These are phyloP conservation scores for Pyrenophora teres DNA, from an alignment of 2,329 filamentous ascomycete genomes.

Conservation along the genomic window DNA sequence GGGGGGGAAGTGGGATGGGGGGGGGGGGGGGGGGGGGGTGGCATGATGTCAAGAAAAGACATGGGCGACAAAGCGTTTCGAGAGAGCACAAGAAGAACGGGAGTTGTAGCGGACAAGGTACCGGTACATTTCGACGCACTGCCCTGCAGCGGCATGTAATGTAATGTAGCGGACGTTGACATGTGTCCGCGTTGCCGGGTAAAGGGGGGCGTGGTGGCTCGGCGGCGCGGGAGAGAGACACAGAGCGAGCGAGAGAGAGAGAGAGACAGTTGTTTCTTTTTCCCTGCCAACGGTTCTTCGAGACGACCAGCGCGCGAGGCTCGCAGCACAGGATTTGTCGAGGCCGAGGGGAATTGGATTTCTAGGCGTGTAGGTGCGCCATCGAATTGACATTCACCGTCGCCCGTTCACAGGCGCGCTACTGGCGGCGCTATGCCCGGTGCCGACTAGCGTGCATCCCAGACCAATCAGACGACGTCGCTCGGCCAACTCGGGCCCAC, in stretches of 20 bases:
- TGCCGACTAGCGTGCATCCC: slow-evolving; percentile 3
- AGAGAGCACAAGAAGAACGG: slow-evolving; percentile 3
- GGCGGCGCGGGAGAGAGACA: not conserved
- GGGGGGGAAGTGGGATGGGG: no score
- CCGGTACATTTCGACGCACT: not conserved
- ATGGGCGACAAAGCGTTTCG: no score
- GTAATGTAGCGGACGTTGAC: slow-evolving; percentile 3
- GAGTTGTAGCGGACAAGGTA: not conserved
- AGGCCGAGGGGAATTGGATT: slow-evolving; percentile 5
- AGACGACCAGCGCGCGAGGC: no score
- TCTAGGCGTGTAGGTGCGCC: slow-evolving; percentile 1
- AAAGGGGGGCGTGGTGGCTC: not conserved
- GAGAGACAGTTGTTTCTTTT: no score
- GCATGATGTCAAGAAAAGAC: no score
- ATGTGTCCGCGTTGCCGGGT: not conserved
- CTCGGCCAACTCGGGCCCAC: not conserved
- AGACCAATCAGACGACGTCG: no score
- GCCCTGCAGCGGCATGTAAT: slow-evolving; percentile 6
- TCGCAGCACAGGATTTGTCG: not conserved
- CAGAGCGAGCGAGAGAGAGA: no score
- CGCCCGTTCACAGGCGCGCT: slow-evolving; percentile 5
- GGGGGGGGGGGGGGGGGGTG: no score
- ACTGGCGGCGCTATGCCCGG: not conserved
- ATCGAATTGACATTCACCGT: slow-evolving; percentile 14
- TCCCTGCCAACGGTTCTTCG: not conserved